A percentile compares a stretch with the other conserved stretches of the same genome.
Conservation (phyloP, 768 basidiomycete genomes). For the Phylloporus sp. region DNA sequence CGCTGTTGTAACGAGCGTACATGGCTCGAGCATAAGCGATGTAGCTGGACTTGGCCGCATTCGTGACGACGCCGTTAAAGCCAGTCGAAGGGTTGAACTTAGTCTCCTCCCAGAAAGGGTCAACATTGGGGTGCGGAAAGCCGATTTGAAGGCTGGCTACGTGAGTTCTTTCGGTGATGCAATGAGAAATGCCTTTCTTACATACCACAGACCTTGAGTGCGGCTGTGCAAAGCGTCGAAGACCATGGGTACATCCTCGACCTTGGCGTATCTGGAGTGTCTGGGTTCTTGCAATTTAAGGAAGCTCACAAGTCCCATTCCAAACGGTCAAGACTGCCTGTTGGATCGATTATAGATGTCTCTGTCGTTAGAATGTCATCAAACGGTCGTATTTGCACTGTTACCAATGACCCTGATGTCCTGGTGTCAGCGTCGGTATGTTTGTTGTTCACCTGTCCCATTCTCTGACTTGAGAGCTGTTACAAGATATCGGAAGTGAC, state of each 20-base stretch:
- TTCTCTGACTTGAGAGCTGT: not conserved
- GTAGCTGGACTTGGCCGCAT: constrained; percentile 53
- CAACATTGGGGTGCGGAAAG: constrained; percentile 74
- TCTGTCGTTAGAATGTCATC: constrained; percentile 64
- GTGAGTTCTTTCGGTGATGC: constrained; percentile 44
- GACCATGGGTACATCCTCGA: constrained; percentile 94
- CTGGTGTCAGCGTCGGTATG: constrained; percentile 58
- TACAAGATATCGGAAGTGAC: constrained; percentile 70
- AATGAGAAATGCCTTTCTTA: constrained; percentile 2
- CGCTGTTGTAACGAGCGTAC: constrained; percentile 66
- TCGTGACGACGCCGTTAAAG: constrained; percentile 62
- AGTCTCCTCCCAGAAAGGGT: constrained; percentile 81
- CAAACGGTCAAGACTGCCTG: constrained; percentile 38
- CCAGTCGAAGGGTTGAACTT: constrained; percentile 78
- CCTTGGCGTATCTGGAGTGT: constrained; percentile 70
- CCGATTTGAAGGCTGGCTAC: constrained; percentile 71
- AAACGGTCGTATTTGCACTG: constrained; percentile 77
- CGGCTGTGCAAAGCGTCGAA: constrained; percentile 78
- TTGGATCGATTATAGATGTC: constrained; percentile 67
- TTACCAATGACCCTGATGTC: constrained; percentile 49
- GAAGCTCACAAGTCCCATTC: constrained; percentile 47
- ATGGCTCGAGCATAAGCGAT: constrained; percentile 64
- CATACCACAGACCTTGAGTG: constrained; percentile 59
- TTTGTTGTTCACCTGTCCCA: not conserved
- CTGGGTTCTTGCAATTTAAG: constrained; percentile 83